phyloP scores from a whole-genome alignment of 2,329 filamentous ascomycete species.

The Emydomyces testavorans region DNA sequence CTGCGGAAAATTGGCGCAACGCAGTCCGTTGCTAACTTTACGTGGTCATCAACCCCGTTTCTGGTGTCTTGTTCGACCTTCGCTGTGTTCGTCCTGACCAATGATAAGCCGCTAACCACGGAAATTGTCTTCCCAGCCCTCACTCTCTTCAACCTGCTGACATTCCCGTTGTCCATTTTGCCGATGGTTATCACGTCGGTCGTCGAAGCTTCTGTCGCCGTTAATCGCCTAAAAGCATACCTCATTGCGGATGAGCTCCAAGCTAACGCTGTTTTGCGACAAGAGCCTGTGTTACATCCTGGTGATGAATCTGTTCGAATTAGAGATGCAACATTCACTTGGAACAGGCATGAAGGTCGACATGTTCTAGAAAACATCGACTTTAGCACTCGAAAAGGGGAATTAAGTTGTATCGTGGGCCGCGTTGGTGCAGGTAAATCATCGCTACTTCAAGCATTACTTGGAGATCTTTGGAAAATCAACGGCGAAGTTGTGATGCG shows the following conservation, averaged over 20 bases:
- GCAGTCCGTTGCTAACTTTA: slow-evolving; percentile 91
- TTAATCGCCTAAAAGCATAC: slow-evolving; percentile 71
- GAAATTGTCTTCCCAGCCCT: slow-evolving; percentile 91
- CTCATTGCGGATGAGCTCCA: slow-evolving; percentile 85
- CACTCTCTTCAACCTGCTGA: slow-evolving; percentile 89
- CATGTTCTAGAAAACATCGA: slow-evolving; percentile 70
- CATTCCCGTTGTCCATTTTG: slow-evolving; percentile 83
- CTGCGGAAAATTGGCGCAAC: slow-evolving; percentile 90
- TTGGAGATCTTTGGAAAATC: slow-evolving; percentile 86
- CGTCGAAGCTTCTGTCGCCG: slow-evolving; percentile 89
- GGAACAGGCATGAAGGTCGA: slow-evolving; percentile 67
- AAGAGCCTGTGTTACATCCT: slow-evolving; percentile 57
- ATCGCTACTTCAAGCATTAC: slow-evolving; percentile 73
- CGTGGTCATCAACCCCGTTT: slow-evolving; percentile 95
- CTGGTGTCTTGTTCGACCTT: slow-evolving; percentile 96
- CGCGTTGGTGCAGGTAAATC: slow-evolving; percentile 94
- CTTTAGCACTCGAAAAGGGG: slow-evolving; percentile 81
- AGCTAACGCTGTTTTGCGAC: slow-evolving; percentile 60
- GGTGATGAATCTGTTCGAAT: slow-evolving; percentile 82
- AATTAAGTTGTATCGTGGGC: slow-evolving; percentile 84
- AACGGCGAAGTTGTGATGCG: slow-evolving; percentile 72
- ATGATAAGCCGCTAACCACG: slow-evolving; percentile 69
- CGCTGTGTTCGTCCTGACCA: slow-evolving; percentile 80
- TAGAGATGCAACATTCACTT: slow-evolving; percentile 79
- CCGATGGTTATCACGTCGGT: slow-evolving; percentile 98